Evolutionary conservation across 2,329 filamentous ascomycete genomes (phyloP).

Genomic region (Cladosporium sp.): DNA sequence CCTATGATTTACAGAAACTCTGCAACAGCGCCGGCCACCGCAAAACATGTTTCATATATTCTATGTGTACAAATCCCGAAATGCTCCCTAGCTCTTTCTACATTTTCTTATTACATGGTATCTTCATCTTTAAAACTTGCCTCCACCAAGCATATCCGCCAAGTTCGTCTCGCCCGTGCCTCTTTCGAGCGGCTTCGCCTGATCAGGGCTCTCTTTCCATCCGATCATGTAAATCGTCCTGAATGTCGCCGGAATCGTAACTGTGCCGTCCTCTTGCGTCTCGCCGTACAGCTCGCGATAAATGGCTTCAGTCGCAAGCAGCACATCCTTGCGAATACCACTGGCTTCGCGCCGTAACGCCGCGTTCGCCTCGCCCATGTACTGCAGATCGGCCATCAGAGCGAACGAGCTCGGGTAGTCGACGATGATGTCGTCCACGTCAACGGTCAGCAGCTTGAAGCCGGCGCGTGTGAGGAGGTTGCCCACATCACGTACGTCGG

Average conservation of each 20-base stretch:
- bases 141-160: conserved; percentile 69
- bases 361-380: conserved; percentile 94
- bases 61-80: background rate
- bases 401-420: conserved; percentile 88
- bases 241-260: conserved; percentile 76
- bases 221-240: conserved; percentile 98
- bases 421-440: conserved; percentile 94
- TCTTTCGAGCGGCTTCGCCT: conserved; percentile 73
- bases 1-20: too few relatives aligned
- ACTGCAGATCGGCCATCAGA: conserved; percentile 88
- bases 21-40: background rate
- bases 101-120: background rate
- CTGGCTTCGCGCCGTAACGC: conserved; percentile 80
- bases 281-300: conserved; percentile 86
- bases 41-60: background rate
- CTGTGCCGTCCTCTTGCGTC: conserved; percentile 56
- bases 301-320: conserved; percentile 83
- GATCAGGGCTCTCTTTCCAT: conserved; percentile 80
- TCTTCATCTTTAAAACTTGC: conserved; percentile 12
- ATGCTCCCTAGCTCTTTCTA: background rate
- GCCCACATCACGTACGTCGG: conserved; percentile 87
- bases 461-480: conserved; percentile 80
- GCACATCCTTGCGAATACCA: conserved; percentile 69
- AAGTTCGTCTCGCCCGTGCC: conserved; percentile 85
- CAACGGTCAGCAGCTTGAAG: conserved; percentile 93